A percentile compares a stretch with the other conserved stretches of the same genome.
phyloP scores from a whole-genome alignment of 331 rosid species.

The Malus hybrid region DNA sequence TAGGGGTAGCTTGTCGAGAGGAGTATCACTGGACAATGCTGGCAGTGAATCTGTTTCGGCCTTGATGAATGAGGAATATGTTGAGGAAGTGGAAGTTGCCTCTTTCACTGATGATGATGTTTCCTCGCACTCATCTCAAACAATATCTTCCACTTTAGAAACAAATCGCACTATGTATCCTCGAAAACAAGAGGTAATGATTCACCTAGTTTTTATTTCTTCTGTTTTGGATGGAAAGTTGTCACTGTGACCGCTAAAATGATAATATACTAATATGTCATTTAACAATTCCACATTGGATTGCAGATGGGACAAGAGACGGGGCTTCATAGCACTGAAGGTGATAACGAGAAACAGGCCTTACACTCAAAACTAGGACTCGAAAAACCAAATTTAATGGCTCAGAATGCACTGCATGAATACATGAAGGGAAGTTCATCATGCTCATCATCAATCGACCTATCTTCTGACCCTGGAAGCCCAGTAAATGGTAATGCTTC shows the following conservation, averaged over 20 bases:
- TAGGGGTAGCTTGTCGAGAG: conserved; percentile 44
- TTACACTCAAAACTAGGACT: conserved; percentile 30
- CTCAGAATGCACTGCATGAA: conserved; percentile 25
- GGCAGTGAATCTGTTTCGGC: conserved; percentile 63
- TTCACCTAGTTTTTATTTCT: not conserved
- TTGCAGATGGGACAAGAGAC: conserved; percentile 46
- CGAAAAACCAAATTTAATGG: conserved; percentile 32
- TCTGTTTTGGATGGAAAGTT: conserved; percentile 9
- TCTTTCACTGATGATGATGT: conserved; percentile 86
- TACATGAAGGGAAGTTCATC: conserved; percentile 46
- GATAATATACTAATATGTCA: not conserved
- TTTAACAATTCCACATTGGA: not conserved
- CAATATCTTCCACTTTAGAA: conserved; percentile 33
- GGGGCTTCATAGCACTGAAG: conserved; percentile 19
- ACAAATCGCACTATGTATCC: conserved; percentile 32
- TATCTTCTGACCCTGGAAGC: conserved; percentile 51
- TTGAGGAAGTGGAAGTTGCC: conserved; percentile 69
- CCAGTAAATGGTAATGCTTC: conserved; percentile 46
- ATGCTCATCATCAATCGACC: conserved; percentile 43
- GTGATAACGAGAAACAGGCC: conserved; percentile 27
- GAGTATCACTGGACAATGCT: conserved; percentile 30
- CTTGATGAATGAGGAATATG: conserved; percentile 60
- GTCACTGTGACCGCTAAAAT: not conserved
- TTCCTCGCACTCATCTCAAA: conserved; percentile 77
- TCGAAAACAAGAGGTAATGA: conserved; percentile 51